Evolutionary conservation across 2,329 filamentous ascomycete species (phyloP), one percentile per base, ranked within the genome.

Genomic region (Cadophora malorum): DNA sequence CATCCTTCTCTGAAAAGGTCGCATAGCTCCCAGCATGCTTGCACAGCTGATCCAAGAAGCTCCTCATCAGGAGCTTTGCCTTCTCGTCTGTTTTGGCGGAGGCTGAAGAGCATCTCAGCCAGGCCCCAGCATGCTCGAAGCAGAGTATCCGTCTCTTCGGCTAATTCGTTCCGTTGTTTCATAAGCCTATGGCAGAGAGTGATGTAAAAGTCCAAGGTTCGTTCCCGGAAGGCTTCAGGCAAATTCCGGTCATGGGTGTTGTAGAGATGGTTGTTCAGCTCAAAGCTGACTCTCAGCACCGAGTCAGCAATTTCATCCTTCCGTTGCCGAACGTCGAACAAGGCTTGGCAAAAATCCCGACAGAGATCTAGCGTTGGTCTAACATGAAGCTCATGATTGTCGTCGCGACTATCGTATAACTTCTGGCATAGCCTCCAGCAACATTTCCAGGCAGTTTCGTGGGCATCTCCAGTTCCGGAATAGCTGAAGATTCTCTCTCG

Each of bases 351-450:
- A 76, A 98, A 97, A 72, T 97, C 93, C 25, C 94, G 90, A 78
- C 94, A 97, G 4, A 97, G 83, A 77, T 97, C 94, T 47, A 97
- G 81, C 1, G 93, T 96, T 23, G 89, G 88, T 66, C 87, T 85
- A 53, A 94, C 88, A 69, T 91, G 89, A 38, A 87, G 86, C 63
- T 89, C 86, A 38, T 88, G 83, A 64, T 90, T 85, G 71, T 94
- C 90, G 66, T 95, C 89, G 63, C 90, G 86, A 72, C 90, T 93
- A 69, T 94, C 88, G 77, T 97, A 97, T 3, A 98, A 85, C 67
- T 91, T 91, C 77, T 97, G 93, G 77, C 94, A 98, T 28, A 98
- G 83, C 74, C 91, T 91, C 95, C 94, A 98, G 80, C 94, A 98
- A 70, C 91, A 92, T 78, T 92, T 93, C 95, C 94, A 97, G 0